Evolutionary conservation across 2,329 filamentous ascomycete genomes (phyloP).

Genomic region (Ophiognomonia clavigignenti-juglandacearum): DNA sequence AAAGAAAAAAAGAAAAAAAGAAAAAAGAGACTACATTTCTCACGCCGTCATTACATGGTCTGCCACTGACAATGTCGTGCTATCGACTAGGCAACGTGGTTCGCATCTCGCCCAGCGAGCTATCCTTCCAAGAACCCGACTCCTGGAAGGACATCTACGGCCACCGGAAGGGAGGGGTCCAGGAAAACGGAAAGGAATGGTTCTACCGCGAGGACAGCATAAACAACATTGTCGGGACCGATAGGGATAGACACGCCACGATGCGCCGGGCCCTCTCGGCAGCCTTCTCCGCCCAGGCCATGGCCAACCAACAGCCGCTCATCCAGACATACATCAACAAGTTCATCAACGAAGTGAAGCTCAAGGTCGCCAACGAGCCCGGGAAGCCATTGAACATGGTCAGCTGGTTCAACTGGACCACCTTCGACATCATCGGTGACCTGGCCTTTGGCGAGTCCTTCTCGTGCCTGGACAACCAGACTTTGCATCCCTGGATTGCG

Average conservation of each 20-base stretch:
- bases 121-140: neutral
- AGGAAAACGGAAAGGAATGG: neutral
- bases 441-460: neutral
- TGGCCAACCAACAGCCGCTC: neutral
- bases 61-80: neutral
- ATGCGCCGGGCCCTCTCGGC: neutral
- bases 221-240: conserved; percentile 1
- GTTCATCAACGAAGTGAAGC: neutral
- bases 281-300: neutral
- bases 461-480: neutral
- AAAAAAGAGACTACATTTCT: too few species aligned
- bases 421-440: too few species aligned
- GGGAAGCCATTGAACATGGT: neutral
- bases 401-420: conserved; percentile 26
- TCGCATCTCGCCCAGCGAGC: neutral
- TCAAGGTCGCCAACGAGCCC: neutral
- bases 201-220: neutral
- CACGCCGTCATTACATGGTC: neutral
- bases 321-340: neutral
- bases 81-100: neutral
- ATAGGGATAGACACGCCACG: conserved; percentile 1
- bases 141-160: conserved; percentile 4
- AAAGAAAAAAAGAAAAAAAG: too few species aligned
- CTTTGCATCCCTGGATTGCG: neutral
- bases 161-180: neutral